Evolutionary conservation across 306 rosid genomes (phyloP).

Genomic region (Cicer chorassanicum): DNA sequence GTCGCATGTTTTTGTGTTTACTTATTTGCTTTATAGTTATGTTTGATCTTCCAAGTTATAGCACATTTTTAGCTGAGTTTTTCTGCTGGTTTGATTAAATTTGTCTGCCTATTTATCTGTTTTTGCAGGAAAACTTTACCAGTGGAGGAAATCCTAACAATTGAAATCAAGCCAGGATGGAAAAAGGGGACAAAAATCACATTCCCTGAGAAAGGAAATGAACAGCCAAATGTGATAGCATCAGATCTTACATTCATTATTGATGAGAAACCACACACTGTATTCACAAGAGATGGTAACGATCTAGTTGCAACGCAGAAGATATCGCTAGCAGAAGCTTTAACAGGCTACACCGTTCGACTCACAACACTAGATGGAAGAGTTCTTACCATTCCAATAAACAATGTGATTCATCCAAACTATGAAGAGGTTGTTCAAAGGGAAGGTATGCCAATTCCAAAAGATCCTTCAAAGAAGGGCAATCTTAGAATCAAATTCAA

Average conservation of each 20-base stretch:
- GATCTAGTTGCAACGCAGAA: constrained; percentile 45
- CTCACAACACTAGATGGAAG: constrained; percentile 47
- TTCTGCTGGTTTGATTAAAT: background rate
- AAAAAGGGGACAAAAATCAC: constrained; percentile 47
- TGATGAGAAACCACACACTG: constrained; percentile 41
- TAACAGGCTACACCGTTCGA: constrained; percentile 41
- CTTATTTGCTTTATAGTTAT: too few species aligned
- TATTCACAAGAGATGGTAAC: constrained; percentile 44
- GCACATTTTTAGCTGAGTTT: background rate
- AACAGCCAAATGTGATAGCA: constrained; percentile 43
- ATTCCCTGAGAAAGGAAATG: constrained; percentile 45
- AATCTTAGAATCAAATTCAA: constrained; percentile 48
- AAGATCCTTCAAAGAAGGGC: constrained; percentile 48
- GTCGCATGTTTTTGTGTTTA: too few species aligned
- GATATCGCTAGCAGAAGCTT: constrained; percentile 44
- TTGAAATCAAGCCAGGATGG: constrained; percentile 45
- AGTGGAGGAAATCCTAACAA: constrained; percentile 46
- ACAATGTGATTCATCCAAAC: constrained; percentile 42
- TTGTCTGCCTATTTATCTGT: background rate
- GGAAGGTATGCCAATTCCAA: constrained; percentile 49
- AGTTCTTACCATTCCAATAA: constrained; percentile 33
- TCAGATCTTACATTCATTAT: constrained; percentile 44
- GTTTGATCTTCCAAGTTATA: too few species aligned
- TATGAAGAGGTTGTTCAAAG: constrained; percentile 44
- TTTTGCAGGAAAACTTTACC: constrained; percentile 45